A percentile compares a stretch with the other conserved stretches of the same genome.
Conservation (phyloP, 1,284 basidiomycete genomes). For the Cerioporus squamosus region DNA sequence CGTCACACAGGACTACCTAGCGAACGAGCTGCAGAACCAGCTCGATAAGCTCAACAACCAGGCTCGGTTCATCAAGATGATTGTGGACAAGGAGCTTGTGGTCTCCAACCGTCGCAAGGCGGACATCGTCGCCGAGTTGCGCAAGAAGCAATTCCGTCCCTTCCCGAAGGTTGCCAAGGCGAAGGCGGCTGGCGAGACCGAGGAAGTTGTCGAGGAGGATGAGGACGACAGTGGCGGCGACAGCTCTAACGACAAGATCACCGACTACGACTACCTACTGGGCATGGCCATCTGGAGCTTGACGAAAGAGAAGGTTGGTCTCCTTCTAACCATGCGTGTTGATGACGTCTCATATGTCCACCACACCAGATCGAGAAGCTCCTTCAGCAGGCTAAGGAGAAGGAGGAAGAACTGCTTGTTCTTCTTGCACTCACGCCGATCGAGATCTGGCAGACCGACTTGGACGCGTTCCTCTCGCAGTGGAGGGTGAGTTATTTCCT, state of each 20-base stretch:
- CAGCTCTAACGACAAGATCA: conserved; percentile 42
- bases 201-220: conserved; percentile 67
- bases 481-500: conserved; percentile 74
- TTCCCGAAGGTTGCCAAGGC: conserved; percentile 83
- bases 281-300: conserved; percentile 96
- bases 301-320: conserved; percentile 86
- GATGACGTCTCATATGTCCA: not conserved
- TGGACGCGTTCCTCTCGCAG: conserved; percentile 82
- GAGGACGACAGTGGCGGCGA: conserved; percentile 37
- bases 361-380: conserved; percentile 81
- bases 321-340: not conserved
- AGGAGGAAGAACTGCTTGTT: conserved; percentile 82
- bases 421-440: conserved; percentile 84
- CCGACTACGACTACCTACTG: conserved; percentile 94
- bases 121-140: conserved; percentile 86
- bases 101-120: conserved; percentile 92
- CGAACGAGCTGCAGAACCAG: conserved; percentile 82
- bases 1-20: conserved; percentile 74
- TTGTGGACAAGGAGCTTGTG: conserved; percentile 87
- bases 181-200: conserved; percentile 73
- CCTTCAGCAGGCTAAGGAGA: conserved; percentile 78
- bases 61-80: conserved; percentile 97
- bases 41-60: conserved; percentile 94
- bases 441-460: conserved; percentile 90
- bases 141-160: conserved; percentile 84